Evolutionary conservation across 1,139 yeast genomes (phyloP), one percentile per base, ranked within the genome.

Genomic region (Blastobotrys petasosporus): DNA sequence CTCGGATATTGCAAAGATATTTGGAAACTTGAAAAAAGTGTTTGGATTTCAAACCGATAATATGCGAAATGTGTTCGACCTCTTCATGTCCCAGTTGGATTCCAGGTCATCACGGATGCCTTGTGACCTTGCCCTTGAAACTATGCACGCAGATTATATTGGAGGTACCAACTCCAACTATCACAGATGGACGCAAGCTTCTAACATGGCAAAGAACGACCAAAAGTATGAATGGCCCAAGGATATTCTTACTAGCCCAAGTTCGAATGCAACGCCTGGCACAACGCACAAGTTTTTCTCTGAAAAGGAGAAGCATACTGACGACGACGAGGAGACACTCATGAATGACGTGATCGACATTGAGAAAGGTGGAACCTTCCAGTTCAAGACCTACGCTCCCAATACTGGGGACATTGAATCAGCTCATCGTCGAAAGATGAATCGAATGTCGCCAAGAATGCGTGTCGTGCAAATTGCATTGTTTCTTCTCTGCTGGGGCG

Each of bases 401-500:
- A 16, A 20, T 35, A n/a, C n/a, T 25, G 41, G 12, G 11, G 42
- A 41, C 8, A 25, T 45, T 16, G 41, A 44, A 3, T 16, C 23
- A 13, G 69, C 58, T 32, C 85, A 94, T 92, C 74, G 73, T 44
- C 59, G 66, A 8, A 76, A 72, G 53, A 82, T 85, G 88, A 72
- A 73, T 46, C 63, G 65, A 4, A 62, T 80, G 46, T 58, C 78
- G 0, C 71, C 83, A 1, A 58, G 67, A 4, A 81, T 82, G 50
- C 74, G 80, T 62, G 72, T 79, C 1, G 71, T 79, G 36, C 95
- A 87, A 54, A 59, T 86, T 9, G 81, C 84, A 0, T 63, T 87
- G 9, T 87, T 81, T 55, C 69, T 87, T 16, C 66, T 85, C 50
- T 77, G 85, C 54, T 87, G 96, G 96, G 94, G 95, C 0, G 96